Percentiles rank a stretch among this genome's conserved stretches.
Conservation (phyloP, 2,329 filamentous ascomycete species). For the Chrysoporthe deuterocubensis region DNA sequence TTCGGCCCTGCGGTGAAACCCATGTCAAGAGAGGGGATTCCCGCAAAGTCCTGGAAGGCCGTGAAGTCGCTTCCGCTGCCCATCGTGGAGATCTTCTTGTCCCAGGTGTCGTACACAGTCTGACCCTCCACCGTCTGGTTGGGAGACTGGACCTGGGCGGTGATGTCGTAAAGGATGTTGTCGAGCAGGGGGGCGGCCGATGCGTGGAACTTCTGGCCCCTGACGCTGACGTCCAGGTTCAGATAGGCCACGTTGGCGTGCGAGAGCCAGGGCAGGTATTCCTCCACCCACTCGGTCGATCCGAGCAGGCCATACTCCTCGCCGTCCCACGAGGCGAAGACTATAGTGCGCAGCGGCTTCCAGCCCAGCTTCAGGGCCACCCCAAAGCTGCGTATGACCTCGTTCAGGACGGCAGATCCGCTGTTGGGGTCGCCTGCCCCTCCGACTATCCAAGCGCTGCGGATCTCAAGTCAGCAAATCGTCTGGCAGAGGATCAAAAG, state of each 20-base stretch:
- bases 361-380: constrained; percentile 64
- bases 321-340: constrained; percentile 73
- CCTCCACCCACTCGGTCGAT: constrained; percentile 86
- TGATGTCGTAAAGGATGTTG: constrained; percentile 51
- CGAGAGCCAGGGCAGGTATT: constrained; percentile 76
- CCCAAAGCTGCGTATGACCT: constrained; percentile 77
- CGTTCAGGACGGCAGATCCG: constrained; percentile 78
- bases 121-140: constrained; percentile 42
- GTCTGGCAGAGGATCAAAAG: neutral
- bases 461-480: neutral
- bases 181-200: constrained; percentile 66
- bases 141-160: constrained; percentile 25
- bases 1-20: constrained; percentile 49
- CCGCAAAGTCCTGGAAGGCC: constrained; percentile 65
- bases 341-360: constrained; percentile 55
- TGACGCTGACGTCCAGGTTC: constrained; percentile 69
- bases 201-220: constrained; percentile 59
- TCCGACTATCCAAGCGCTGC: constrained; percentile 77
- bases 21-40: constrained; percentile 55
- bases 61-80: constrained; percentile 72
- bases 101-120: constrained; percentile 50
- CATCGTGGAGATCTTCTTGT: constrained; percentile 53
- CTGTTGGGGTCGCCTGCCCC: constrained; percentile 83
- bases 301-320: constrained; percentile 82
- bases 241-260: constrained; percentile 75